A percentile compares a stretch with the other conserved stretches of the same genome.
These are phyloP conservation scores for Yamadazyma endophytica DNA, from an alignment of 805 yeast genomes.

Conservation along the genomic window DNA sequence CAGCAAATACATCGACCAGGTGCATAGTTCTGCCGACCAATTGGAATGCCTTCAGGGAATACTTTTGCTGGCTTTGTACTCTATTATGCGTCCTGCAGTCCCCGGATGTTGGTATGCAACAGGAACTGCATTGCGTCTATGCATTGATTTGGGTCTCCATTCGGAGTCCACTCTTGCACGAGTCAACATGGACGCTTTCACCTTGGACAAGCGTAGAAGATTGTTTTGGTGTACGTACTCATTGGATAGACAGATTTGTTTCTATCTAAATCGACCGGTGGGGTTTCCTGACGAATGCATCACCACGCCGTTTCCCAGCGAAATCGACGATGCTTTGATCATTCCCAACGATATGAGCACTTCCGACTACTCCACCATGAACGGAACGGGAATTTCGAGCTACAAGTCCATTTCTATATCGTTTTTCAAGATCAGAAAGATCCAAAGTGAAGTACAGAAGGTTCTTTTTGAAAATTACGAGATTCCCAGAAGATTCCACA, in stretches of 20 bases:
- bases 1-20: slow-evolving; percentile 50
- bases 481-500: slow-evolving; percentile 58
- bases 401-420: slow-evolving; percentile 66
- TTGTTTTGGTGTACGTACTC: slow-evolving; percentile 89
- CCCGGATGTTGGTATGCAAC: slow-evolving; percentile 93
- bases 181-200: slow-evolving; percentile 46
- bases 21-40: slow-evolving; percentile 55
- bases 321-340: slow-evolving; percentile 68
- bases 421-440: slow-evolving; percentile 63
- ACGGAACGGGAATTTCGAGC: slow-evolving; percentile 40
- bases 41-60: slow-evolving; percentile 73
- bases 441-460: slow-evolving; percentile 75
- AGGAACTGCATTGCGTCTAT: slow-evolving; percentile 73
- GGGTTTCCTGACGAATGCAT: slow-evolving; percentile 84
- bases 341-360: slow-evolving; percentile 23
- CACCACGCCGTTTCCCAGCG: slow-evolving; percentile 66
- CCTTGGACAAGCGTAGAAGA: slow-evolving; percentile 66
- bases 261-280: slow-evolving; percentile 82
- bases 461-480: slow-evolving; percentile 69
- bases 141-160: slow-evolving; percentile 84
- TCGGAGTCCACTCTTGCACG: slow-evolving; percentile 45
- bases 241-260: slow-evolving; percentile 79
- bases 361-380: slow-evolving; percentile 33
- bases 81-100: slow-evolving; percentile 82
- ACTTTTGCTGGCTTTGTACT: slow-evolving; percentile 61